Evolutionary conservation across 331 rosid species (phyloP).

Genomic region (Rhamnella rubrinervis): DNA sequence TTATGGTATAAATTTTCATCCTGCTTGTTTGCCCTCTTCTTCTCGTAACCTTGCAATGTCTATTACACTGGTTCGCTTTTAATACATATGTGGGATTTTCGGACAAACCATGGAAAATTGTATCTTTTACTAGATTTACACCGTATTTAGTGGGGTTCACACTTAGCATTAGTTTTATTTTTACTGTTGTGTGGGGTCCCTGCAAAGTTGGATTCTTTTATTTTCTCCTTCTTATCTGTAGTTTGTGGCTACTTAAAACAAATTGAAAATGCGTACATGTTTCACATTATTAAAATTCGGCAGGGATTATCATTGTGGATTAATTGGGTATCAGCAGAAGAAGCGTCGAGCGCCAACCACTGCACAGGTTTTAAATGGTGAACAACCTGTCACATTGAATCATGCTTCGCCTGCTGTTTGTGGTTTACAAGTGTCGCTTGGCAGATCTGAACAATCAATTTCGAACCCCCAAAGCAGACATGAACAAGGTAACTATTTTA

Average conservation of each 20-base stretch:
- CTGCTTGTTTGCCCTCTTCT: constrained; percentile 1
- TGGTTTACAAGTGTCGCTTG: constrained; percentile 17
- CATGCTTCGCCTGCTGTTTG: constrained; percentile 22
- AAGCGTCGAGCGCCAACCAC: constrained; percentile 10
- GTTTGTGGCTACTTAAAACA: constrained; percentile 4
- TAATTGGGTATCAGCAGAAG: constrained; percentile 65
- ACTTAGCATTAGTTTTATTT: background rate
- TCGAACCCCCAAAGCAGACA: constrained; percentile 30
- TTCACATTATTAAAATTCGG: constrained; percentile 20
- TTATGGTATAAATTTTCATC: constrained; percentile 3
- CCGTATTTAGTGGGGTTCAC: background rate
- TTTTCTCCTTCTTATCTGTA: background rate
- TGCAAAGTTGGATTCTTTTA: background rate
- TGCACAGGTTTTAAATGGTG: constrained; percentile 21
- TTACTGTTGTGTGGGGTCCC: background rate
- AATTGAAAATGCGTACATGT: constrained; percentile 19
- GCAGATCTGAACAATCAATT: constrained; percentile 25
- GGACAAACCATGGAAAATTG: background rate
- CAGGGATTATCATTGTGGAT: constrained; percentile 71
- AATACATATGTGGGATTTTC: background rate
- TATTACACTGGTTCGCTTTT: background rate
- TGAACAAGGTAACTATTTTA: constrained; percentile 42
- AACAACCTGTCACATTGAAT: constrained; percentile 26
- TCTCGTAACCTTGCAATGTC: background rate
- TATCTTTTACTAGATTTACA: background rate